These are phyloP conservation scores for Pisolithus sp. DNA, from an alignment of 768 basidiomycete species.

Conservation along the genomic window DNA sequence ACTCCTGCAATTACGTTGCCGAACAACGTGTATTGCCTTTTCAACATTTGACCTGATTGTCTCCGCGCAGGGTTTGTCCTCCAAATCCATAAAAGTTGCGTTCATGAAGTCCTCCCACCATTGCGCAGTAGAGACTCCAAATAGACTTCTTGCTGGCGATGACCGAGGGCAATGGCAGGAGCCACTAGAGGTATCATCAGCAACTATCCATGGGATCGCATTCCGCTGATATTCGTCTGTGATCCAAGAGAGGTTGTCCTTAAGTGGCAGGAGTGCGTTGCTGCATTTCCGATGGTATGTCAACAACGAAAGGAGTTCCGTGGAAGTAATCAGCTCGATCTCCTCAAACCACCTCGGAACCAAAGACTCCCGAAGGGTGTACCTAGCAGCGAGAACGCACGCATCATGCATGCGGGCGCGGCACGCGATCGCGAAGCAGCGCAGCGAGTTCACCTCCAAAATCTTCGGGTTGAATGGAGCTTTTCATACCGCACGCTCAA, in stretches of 20 bases:
- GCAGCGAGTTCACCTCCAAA: conserved; percentile 18
- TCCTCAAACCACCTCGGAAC: conserved; percentile 19
- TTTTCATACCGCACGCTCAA: conserved; percentile 14
- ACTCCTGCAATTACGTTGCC: background rate
- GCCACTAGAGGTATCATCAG: background rate
- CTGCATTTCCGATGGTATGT: conserved; percentile 14
- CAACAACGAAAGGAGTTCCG: conserved; percentile 19
- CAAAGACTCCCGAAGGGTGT: conserved; percentile 19
- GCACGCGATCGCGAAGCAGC: conserved; percentile 28
- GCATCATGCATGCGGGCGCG: conserved; percentile 18
- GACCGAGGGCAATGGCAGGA: background rate
- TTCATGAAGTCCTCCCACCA: conserved; percentile 11
- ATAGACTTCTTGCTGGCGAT: background rate
- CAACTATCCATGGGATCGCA: background rate
- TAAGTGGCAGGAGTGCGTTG: conserved; percentile 5
- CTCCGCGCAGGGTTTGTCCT: background rate
- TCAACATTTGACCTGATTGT: background rate
- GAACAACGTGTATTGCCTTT: background rate
- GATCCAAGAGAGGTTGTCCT: conserved; percentile 10
- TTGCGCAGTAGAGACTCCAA: background rate
- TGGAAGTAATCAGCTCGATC: conserved; percentile 19
- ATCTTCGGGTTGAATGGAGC: conserved; percentile 13
- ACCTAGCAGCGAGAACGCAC: conserved; percentile 23
- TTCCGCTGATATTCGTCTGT: conserved; percentile 1
- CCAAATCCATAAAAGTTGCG: background rate